Base-by-base conservation (phyloP, 1,284 basidiomycete genomes). In the Apiotrichum gracile region DNA sequence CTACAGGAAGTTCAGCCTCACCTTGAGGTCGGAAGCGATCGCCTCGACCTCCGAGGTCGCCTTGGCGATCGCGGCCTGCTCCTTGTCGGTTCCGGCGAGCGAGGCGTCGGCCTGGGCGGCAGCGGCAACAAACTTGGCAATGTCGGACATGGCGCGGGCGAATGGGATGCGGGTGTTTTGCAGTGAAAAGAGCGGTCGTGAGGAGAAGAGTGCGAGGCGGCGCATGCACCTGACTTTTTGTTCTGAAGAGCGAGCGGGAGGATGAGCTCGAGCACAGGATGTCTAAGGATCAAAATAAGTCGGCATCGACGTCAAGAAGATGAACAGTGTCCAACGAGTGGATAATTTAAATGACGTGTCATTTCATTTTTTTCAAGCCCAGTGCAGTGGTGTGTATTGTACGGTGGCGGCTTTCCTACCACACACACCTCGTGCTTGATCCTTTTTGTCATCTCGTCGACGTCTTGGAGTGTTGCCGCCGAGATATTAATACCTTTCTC, bases 81-180 rank as follows among this genome's bases (percentile, higher is more conserved):
- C 72, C 58, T 70, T 67, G 33, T 69, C 70, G 49, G 54, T 52
- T 4, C 74, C 72, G 39, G 53, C 61, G 48, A 76, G 59, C 25
- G 63, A 35, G 13, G 71, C 65, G 54, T 73, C 69, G 33, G 70
- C 70, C 51, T 61, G 61, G 40, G 65, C 52, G n/a, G 69, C 70
- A 12, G 67, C 67, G 17, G 67, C 61, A 22, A 72, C 66, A 52
- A 74, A 72, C 51, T 70, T 60, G 13, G 63, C 50, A 49, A 70
- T 55, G 39, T 62, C 56, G 35, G 66, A 67, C 71, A 73, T 73
- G 39, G 58, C 60, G 52, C 58, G 49, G 35, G 38, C 43, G 40
- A 45, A 48, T 33, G 48, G 47, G 29, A 51, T 51, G 35, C 50
- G 50, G 24, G 37, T 13, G 31, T 2, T 19, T 19, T 3, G 24